A percentile compares a stretch with the other conserved stretches of the same genome.
Conservation (phyloP, 805 yeast genomes). For the Lachancea sp. region DNA sequence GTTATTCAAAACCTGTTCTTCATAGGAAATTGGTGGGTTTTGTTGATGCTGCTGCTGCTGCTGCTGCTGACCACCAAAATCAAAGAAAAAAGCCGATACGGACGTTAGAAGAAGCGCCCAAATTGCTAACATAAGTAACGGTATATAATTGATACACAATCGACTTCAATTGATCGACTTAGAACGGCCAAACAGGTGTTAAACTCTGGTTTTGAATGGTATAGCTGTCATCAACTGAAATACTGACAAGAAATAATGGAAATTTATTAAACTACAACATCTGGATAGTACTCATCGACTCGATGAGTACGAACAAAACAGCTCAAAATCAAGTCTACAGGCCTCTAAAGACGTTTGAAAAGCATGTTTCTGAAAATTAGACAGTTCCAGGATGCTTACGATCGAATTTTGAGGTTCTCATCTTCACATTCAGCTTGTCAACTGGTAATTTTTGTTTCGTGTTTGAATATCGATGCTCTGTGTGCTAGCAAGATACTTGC, state of each 20-base stretch:
- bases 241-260: background rate
- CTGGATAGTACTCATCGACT: background rate
- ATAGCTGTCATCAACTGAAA: background rate
- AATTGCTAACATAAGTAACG: background rate
- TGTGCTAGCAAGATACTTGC: slow-evolving; percentile 81
- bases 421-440: slow-evolving; percentile 90
- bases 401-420: slow-evolving; percentile 61
- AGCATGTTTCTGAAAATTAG: slow-evolving; percentile 70
- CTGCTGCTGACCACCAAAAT: slow-evolving; percentile 36
- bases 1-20: slow-evolving; percentile 33
- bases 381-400: slow-evolving; percentile 61
- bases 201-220: background rate
- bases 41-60: slow-evolving; percentile 36
- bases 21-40: slow-evolving; percentile 28
- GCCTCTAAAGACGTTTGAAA: background rate
- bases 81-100: slow-evolving; percentile 15
- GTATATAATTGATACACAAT: background rate
- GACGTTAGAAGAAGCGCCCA: background rate
- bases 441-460: slow-evolving; percentile 79
- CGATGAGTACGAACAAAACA: slow-evolving; percentile 1
- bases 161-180: background rate
- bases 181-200: background rate
- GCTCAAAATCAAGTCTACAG: background rate
- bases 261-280: background rate
- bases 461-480: slow-evolving; percentile 84